A percentile compares a stretch with the other conserved stretches of the same genome.
Evolutionary conservation across 1,139 yeast species (phyloP).

Genomic region (Nakaseomyces glabratus): DNA sequence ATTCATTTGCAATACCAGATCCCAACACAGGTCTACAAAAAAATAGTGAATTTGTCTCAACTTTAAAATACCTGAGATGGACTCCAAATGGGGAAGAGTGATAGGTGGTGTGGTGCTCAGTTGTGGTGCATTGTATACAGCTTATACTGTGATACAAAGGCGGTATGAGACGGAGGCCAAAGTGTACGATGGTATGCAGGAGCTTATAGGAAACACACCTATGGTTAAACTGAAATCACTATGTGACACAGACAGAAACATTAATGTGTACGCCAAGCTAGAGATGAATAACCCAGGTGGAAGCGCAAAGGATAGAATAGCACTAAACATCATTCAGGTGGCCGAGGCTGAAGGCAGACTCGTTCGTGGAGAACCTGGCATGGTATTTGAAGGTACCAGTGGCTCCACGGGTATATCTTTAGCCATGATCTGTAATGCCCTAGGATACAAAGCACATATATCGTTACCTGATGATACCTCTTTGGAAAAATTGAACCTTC

Average conservation of each 20-base stretch:
- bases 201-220: conserved; percentile 84
- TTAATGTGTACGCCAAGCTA: conserved; percentile 76
- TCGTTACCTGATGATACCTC: conserved; percentile 96
- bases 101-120: background rate
- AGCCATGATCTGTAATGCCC: conserved; percentile 76
- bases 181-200: conserved; percentile 40
- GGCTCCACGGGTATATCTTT: conserved; percentile 95
- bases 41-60: too few relatives aligned
- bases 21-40: too few relatives aligned
- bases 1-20: too few relatives aligned
- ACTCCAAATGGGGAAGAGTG: too few relatives aligned
- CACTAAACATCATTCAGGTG: conserved; percentile 65
- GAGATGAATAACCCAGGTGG: conserved; percentile 90
- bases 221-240: conserved; percentile 68
- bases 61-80: too few relatives aligned
- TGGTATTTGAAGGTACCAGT: conserved; percentile 82
- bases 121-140: conserved; percentile 4
- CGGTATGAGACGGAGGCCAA: conserved; percentile 16
- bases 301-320: conserved; percentile 91
- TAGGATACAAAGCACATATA: conserved; percentile 84
- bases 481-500: conserved; percentile 62
- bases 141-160: background rate
- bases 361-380: conserved; percentile 41
- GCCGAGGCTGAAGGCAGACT: conserved; percentile 56
- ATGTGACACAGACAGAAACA: conserved; percentile 58